phyloP scores from a whole-genome alignment of 1,139 yeast genomes.

The Saccharomyces hybrid region DNA sequence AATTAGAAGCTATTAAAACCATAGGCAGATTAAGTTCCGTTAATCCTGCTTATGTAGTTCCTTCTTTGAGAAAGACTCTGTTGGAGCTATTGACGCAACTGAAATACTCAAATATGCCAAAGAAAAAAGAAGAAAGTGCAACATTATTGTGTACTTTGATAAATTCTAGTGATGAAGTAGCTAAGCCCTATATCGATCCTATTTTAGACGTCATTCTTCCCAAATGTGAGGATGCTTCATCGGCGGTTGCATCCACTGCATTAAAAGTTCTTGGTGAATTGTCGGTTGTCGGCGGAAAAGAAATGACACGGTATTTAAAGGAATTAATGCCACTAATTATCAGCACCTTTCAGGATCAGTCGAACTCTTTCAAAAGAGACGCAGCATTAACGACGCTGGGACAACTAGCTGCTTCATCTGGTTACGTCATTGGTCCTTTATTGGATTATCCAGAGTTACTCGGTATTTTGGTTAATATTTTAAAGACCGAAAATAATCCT shows the following conservation, averaged over 20 bases:
- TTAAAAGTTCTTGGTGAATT: constrained; percentile 86
- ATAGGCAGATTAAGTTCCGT: constrained; percentile 78
- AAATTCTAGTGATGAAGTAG: constrained; percentile 66
- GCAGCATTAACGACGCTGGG: constrained; percentile 86
- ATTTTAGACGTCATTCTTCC: constrained; percentile 77
- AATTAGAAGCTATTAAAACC: constrained; percentile 70
- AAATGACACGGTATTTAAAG: constrained; percentile 61
- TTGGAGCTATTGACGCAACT: constrained; percentile 79
- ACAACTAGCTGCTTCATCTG: constrained; percentile 81
- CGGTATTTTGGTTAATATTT: constrained; percentile 70
- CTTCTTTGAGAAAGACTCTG: constrained; percentile 77
- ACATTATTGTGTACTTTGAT: constrained; percentile 65
- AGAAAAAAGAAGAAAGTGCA: constrained; percentile 86
- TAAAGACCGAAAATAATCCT: constrained; percentile 74
- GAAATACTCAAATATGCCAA: constrained; percentile 65
- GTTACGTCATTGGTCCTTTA: constrained; percentile 93
- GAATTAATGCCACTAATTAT: constrained; percentile 80
- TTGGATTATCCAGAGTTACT: constrained; percentile 84
- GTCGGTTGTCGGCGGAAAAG: constrained; percentile 83
- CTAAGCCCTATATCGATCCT: constrained; percentile 86
- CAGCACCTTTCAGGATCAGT: constrained; percentile 86
- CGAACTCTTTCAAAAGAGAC: constrained; percentile 76
- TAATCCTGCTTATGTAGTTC: constrained; percentile 94
- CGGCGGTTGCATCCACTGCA: constrained; percentile 81
- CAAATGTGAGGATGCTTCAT: constrained; percentile 60